Percentiles rank a stretch among this genome's conserved stretches.
Evolutionary conservation across 176 grass and related monocot species (phyloP).

Genomic region (Leersia perrieri): DNA sequence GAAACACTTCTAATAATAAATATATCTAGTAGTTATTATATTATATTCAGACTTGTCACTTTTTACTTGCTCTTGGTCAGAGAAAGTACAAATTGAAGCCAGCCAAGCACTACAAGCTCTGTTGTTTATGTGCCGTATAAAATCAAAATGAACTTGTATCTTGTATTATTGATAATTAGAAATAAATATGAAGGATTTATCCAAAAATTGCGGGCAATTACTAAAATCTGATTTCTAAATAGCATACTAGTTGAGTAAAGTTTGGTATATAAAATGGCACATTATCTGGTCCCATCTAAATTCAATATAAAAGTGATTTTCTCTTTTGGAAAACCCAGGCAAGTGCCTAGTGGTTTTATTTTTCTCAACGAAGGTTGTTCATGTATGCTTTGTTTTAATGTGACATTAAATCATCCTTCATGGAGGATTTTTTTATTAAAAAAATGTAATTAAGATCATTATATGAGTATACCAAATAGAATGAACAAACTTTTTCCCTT

Average conservation of each 20-base stretch:
- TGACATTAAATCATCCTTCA: not conserved
- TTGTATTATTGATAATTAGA: not conserved
- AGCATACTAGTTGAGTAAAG: not conserved
- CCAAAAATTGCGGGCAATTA: not conserved
- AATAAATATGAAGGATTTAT: not conserved
- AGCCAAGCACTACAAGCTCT: not conserved
- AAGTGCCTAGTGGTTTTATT: not conserved
- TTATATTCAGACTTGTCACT: not conserved
- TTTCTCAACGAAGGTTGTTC: not conserved
- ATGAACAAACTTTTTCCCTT: not conserved
- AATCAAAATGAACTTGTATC: slow-evolving; percentile 7
- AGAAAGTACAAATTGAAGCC: not conserved
- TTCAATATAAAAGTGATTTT: not conserved
- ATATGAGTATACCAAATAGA: not conserved
- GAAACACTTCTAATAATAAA: not conserved
- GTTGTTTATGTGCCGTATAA: slow-evolving; percentile 7
- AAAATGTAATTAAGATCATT: not conserved
- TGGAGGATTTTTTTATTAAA: not conserved
- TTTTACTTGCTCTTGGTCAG: not conserved
- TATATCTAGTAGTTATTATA: slow-evolving; percentile 3
- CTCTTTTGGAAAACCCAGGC: not conserved
- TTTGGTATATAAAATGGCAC: not conserved
- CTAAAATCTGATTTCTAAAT: not conserved
- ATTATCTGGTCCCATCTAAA: not conserved
- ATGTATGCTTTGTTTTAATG: not conserved